Evolutionary conservation across 192 early-diverging fungal species (phyloP).

Genomic region (Coemansia sp.): DNA sequence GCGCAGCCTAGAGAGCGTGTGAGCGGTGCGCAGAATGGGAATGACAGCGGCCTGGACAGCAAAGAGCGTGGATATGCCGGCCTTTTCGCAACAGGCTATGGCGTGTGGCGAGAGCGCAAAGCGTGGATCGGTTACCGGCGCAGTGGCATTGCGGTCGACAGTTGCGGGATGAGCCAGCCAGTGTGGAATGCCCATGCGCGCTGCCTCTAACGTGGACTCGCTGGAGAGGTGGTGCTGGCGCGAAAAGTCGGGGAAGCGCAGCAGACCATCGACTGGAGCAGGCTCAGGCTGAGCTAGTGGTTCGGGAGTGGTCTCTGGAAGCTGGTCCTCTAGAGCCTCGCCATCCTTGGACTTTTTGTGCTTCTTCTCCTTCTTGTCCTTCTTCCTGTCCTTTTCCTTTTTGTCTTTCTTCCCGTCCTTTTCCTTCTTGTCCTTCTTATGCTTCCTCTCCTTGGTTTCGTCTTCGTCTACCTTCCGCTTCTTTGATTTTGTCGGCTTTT

Average conservation of each 20-base stretch:
- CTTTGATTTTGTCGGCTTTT: constrained; percentile 22
- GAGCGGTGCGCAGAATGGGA: constrained; percentile 71
- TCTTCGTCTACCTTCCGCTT: constrained; percentile 23
- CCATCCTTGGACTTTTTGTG: not conserved
- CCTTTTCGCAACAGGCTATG: constrained; percentile 58
- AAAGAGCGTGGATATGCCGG: constrained; percentile 73
- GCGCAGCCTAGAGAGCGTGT: constrained; percentile 63
- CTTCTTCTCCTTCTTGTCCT: constrained; percentile 1
- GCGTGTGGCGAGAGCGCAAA: constrained; percentile 68
- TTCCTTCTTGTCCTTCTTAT: constrained; percentile 22
- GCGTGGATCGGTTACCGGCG: constrained; percentile 48
- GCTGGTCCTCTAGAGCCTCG: not conserved
- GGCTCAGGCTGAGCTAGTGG: constrained; percentile 6
- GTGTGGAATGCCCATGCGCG: constrained; percentile 74
- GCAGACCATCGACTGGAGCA: constrained; percentile 26
- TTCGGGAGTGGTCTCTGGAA: not conserved
- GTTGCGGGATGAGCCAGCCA: constrained; percentile 84
- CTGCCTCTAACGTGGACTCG: constrained; percentile 22
- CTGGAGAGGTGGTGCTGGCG: constrained; percentile 21
- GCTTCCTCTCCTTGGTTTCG: constrained; percentile 8
- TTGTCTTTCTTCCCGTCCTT: not conserved
- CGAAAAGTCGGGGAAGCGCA: constrained; percentile 53
- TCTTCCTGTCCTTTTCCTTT: not conserved
- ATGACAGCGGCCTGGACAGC: constrained; percentile 88
- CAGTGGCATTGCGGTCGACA: constrained; percentile 61